Base-by-base conservation (phyloP, 352 stramenopile species). In the Phytophthora kernoviae region DNA sequence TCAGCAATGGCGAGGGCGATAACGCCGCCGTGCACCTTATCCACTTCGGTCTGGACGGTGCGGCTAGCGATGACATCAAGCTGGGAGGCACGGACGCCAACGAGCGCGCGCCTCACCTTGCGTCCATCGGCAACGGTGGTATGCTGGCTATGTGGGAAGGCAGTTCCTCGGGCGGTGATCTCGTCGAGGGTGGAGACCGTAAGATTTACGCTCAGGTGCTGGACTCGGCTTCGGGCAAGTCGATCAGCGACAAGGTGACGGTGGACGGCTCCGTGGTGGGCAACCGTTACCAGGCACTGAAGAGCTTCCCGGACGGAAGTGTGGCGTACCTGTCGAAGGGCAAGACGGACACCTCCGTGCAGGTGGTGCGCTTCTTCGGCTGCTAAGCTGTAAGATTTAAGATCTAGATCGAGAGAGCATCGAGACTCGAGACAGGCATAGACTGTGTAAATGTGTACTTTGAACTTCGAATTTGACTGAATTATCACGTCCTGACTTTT, bases 241-340 rank as follows among this genome's bases (percentile, higher is more conserved):
- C 70, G 43, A 61, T 79, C 51, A 79, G 73, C 44, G 62, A 68
- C 2, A 60, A 65, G 3, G 56, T 68, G 12, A 65, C 57, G 10
- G 65, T 81, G 14, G 65, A 61, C 22, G 40, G 36, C 9, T 51
- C 56, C 14, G 57, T 82, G 26, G 53, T 62, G 47, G 73, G 73
- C 44, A 83, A 83, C 59, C 66, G 70, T 15, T 82, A 79, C 66
- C 70, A 79, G 67, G 73, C 67, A 27, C 70, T 82, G 62, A 72
- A 65, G 30, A 43, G 46, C 34, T 78, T 65, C 63, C 60, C 70
- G 11, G 70, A 82, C 43, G 69, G 73, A 37, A 69, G 48, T 1
- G 69, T 79, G 20, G 73, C 62, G 14, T 77, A 79, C 62, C 32
- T 82, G 27, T 71, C 66, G 52, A 76, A 73, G 57, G 62, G 66